Base-by-base conservation (phyloP, 176 grass and related monocot species). In the Thalia dealbata region DNA sequence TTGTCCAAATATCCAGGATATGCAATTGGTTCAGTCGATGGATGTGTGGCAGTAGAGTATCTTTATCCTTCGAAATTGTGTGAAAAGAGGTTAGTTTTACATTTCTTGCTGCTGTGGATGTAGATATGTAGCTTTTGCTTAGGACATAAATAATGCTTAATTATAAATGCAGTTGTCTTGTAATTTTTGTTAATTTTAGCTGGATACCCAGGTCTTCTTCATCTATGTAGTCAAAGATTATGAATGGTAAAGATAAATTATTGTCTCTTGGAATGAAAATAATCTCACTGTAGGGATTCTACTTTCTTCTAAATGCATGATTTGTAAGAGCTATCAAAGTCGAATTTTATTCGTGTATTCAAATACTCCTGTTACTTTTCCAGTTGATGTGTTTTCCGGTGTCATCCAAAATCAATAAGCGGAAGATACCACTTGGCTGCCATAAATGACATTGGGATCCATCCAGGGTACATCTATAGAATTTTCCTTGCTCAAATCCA, bases 351-450 rank as follows among this genome's bases (percentile, higher is more conserved):
- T 65, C 35, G 32, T 29, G 10, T 32, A 18, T 14, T 45, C 2
- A 6, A 44, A 18, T 68, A 22, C 44, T 68, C 38, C 23, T n/a
- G 16, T n/a, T 29, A 0, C 35, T 44, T 68, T 66, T 80, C 71
- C 73, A 68, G 78, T 84, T 90, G 87, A 71, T 93, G 83, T 66
- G 27, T 78, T 52, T 93, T 93, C 73, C 83, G 91, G 43, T 92
- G 90, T 50, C 81, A 93, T 81, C 87, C 91, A 85, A 90, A 82
- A 59, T 93, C 81, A 66, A 75, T 64, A 84, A 70, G 83, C 21
- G 91, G 84, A 83, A 87, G 67, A 52, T 84, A 32, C 14, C 72
- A 43, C 73, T 50, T 86, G 28, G 84, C 90, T 80, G 25, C 84
- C 24, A 59, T 90, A 78, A 95, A 90, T 82, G 82, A 81, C 51